Conservation (phyloP, 2,329 filamentous ascomycete genomes). For the Basipetospora chlamydospora region DNA sequence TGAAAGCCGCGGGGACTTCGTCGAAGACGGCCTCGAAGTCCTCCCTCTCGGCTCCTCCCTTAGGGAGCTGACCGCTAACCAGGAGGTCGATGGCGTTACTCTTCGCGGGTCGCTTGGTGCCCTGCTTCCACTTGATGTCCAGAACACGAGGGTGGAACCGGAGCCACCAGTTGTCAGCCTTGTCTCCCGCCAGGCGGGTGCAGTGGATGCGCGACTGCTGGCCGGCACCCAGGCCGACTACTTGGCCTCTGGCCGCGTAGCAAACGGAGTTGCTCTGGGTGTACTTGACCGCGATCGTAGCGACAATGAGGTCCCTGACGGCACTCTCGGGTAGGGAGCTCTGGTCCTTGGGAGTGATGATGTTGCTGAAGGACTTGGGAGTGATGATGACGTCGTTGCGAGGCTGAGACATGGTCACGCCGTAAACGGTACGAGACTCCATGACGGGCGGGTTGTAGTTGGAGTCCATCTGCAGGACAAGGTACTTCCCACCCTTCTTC, state of each 20-base stretch:
- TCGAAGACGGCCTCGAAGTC: constrained; percentile 85
- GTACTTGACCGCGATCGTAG: constrained; percentile 95
- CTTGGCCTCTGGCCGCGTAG: constrained; percentile 87
- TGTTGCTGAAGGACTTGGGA: constrained; percentile 68
- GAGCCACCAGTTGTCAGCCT: constrained; percentile 99
- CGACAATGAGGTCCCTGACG: constrained; percentile 78
- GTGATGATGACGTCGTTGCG: constrained; percentile 85
- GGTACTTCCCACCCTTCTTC: constrained; percentile 97
- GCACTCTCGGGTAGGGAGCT: constrained; percentile 62
- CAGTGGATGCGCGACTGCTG: constrained; percentile 98
- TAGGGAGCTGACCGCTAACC: constrained; percentile 78
- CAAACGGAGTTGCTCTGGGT: constrained; percentile 98
- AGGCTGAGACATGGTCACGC: constrained; percentile 74
- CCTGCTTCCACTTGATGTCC: constrained; percentile 90
- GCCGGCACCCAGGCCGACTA: constrained; percentile 86
- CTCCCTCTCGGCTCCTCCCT: constrained; percentile 67
- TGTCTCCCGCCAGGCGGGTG: constrained; percentile 91
- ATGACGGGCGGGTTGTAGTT: constrained; percentile 67
- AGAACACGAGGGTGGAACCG: constrained; percentile 88
- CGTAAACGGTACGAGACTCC: constrained; percentile 81
- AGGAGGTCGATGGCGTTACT: constrained; percentile 95
- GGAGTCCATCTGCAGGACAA: constrained; percentile 88
- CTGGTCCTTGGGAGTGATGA: constrained; percentile 75
- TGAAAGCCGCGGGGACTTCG: constrained; percentile 71
- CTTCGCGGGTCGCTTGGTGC: constrained; percentile 92